Conservation (phyloP, 768 basidiomycete genomes). For the Collybia mongolica region DNA sequence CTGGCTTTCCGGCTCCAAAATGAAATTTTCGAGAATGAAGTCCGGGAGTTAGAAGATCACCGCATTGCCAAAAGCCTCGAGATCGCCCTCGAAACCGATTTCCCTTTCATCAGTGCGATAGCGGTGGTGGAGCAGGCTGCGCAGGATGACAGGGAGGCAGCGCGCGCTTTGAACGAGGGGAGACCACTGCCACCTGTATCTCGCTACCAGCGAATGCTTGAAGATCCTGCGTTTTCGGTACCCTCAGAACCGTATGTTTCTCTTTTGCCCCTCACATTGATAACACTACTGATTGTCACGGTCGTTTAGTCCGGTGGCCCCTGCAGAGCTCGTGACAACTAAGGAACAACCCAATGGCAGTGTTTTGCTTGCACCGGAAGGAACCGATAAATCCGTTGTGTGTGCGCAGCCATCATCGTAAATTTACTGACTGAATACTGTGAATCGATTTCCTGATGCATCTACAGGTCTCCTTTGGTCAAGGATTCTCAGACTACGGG, state of each 20-base stretch:
- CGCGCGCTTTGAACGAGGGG: constrained; percentile 10
- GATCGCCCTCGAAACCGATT: neutral
- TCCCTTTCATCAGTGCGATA: constrained; percentile 7
- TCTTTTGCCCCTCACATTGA: no score
- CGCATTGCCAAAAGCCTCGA: neutral
- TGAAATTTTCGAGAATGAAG: neutral
- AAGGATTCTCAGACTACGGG: no score
- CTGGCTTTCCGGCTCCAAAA: neutral
- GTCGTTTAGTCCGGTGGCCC: no score
- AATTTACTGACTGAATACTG: no score
- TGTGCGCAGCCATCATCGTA: no score
- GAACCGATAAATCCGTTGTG: no score
- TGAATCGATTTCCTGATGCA: no score
- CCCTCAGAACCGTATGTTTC: constrained; percentile 8
- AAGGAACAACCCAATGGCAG: no score
- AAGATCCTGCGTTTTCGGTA: constrained; percentile 8
- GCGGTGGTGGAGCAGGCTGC: constrained; percentile 14
- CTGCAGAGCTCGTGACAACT: no score
- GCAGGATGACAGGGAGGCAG: constrained; percentile 16
- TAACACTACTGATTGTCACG: no score
- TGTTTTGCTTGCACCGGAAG: no score
- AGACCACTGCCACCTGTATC: constrained; percentile 10
- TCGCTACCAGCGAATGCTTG: constrained; percentile 13
- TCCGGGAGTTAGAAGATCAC: neutral
- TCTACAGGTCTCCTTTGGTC: no score